Evolutionary conservation across 2,329 filamentous ascomycete genomes (phyloP), one percentile per base, ranked within the genome.

Genomic region (Trichothecium roseum): DNA sequence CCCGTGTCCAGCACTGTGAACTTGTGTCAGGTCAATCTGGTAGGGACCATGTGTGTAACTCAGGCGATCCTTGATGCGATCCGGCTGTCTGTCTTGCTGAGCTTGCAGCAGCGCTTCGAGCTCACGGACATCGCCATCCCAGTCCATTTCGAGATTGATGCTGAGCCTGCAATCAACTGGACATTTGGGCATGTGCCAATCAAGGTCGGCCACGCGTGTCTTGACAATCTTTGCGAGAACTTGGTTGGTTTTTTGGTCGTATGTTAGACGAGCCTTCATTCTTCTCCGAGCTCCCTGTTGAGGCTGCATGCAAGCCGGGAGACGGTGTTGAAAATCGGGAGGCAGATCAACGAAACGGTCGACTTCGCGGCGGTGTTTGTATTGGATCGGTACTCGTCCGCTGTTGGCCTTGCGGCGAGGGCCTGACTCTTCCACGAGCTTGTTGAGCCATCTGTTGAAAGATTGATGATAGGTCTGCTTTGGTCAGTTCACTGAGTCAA

Each of bases 111-210:
- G 38, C 17, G 56, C 50, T 46, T 73, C 66, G 12, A 78, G 55
- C 40, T 75, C 72, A 28, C 72, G 64, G 4, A 77, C 66, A 0
- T 83, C 50, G 2, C 87, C 85, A 4, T 86, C 72, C 64, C 80
- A 94, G 36, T 81, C 73, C 74, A 93, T 87, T 74, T 98, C 93
- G 3, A 98, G 72, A 52, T 94, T 96, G 51, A 98, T 78, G 49
- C 86, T 94, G 46, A 98, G 80, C 9, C 91, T 84, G 60, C 87
- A 94, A 59, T 98, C 91, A 50, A 95, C 84, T 3, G 76, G 74
- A 8, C 72, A 74, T 34, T 67, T 65, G 0, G 91, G 89, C 46
- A 86, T 82, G 57, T 83, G 81, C 14, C 98, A 72, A 48, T 94
- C 83, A n/a, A 95, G 63, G 54, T 98, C 87, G 18, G 76, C 79